Evolutionary conservation across 495 filamentous ascomycete genomes (phyloP).

Genomic region (Penicillium coffeae): DNA sequence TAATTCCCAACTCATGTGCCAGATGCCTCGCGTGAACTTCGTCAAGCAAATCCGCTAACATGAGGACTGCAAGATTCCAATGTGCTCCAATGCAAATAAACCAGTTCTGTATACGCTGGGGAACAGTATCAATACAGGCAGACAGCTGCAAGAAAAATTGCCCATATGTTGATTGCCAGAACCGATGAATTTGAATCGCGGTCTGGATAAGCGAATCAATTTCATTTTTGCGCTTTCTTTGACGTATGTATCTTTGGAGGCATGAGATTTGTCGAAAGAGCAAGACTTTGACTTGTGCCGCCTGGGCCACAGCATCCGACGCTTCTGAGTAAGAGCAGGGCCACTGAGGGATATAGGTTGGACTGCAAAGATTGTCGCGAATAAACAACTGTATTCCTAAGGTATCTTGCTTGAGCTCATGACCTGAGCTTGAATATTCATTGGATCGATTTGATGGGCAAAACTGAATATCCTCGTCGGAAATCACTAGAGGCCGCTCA

Average conservation of each 20-base stretch:
- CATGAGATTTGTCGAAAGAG: slow-evolving; percentile 43
- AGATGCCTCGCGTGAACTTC: slow-evolving; percentile 4
- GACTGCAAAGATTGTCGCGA: neutral
- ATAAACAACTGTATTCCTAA: slow-evolving; percentile 37
- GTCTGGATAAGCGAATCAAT: slow-evolving; percentile 37
- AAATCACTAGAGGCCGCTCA: slow-evolving; percentile 39
- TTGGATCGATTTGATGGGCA: neutral
- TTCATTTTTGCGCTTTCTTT: slow-evolving; percentile 11
- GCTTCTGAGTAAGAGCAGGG: slow-evolving; percentile 43
- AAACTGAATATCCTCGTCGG: slow-evolving; percentile 43
- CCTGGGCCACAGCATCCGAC: slow-evolving; percentile 33
- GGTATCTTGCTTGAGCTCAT: slow-evolving; percentile 3
- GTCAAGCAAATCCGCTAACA: neutral
- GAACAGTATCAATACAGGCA: slow-evolving; percentile 34
- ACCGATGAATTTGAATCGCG: slow-evolving; percentile 33
- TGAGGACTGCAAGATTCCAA: slow-evolving; percentile 22
- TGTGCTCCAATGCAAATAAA: slow-evolving; percentile 44
- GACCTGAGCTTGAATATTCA: neutral
- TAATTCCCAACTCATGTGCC: slow-evolving; percentile 17
- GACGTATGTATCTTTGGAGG: slow-evolving; percentile 37
- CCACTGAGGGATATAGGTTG: slow-evolving; percentile 22
- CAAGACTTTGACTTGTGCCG: slow-evolving; percentile 46
- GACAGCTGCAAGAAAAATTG: slow-evolving; percentile 42
- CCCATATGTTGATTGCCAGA: slow-evolving; percentile 42
- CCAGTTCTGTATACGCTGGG: slow-evolving; percentile 44